Percentiles rank a stretch among this genome's conserved stretches.
Evolutionary conservation across 2,329 filamentous ascomycete species (phyloP).

Genomic region (Penicillium nordicum): DNA sequence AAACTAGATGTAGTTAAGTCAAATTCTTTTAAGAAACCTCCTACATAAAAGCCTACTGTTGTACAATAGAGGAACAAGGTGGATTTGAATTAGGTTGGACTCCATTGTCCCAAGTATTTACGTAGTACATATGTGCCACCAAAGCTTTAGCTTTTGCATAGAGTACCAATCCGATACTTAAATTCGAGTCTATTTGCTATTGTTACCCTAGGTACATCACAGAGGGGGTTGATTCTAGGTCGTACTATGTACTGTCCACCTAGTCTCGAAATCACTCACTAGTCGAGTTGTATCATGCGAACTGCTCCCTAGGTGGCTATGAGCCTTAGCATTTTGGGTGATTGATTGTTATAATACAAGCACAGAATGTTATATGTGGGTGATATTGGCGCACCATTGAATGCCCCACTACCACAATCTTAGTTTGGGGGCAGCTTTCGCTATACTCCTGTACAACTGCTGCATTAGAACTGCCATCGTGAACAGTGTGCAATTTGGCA

Average conservation of each 20-base stretch:
- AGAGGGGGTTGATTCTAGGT: background rate
- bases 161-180: background rate
- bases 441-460: slow-evolving; percentile 20
- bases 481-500: slow-evolving; percentile 16
- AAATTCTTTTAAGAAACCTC: too few species aligned
- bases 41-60: too few species aligned
- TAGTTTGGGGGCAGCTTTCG: slow-evolving; percentile 19
- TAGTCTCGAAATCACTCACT: too few species aligned
- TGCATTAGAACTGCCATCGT: slow-evolving; percentile 20
- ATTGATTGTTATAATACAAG: too few species aligned
- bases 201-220: background rate
- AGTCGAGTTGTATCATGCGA: too few species aligned
- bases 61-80: too few species aligned
- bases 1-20: too few species aligned
- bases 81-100: too few species aligned
- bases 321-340: too few species aligned
- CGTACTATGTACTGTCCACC: background rate
- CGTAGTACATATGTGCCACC: background rate
- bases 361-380: too few species aligned
- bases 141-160: background rate
- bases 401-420: slow-evolving; percentile 23
- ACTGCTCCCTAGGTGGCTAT: too few species aligned
- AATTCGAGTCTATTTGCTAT: background rate
- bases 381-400: slow-evolving; percentile 20
- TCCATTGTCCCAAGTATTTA: too few species aligned